Percentiles rank a stretch among this genome's conserved stretches.
Conservation (phyloP, 164 flowering plant genomes). For the Saururus chinensis region DNA sequence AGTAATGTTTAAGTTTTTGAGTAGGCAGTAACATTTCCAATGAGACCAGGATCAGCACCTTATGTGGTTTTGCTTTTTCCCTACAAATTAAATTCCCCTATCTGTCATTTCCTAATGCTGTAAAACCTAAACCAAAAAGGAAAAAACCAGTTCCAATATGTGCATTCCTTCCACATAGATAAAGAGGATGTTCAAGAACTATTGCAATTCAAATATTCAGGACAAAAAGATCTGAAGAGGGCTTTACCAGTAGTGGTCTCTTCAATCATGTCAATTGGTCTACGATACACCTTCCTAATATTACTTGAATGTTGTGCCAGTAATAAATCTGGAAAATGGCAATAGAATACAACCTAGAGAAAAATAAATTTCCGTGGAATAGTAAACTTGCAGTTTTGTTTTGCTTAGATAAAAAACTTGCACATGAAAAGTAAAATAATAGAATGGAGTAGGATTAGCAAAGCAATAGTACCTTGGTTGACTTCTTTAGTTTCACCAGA, state of each 20-base stretch:
- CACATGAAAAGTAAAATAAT: not conserved
- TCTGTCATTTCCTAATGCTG: too few relatives aligned
- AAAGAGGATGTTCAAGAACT: not conserved
- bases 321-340: too few relatives aligned
- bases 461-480: slow-evolving; percentile 79
- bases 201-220: too few relatives aligned
- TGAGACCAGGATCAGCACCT: too few relatives aligned
- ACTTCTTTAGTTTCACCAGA: slow-evolving; percentile 48
- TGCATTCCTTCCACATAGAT: too few relatives aligned
- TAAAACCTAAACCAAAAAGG: too few relatives aligned
- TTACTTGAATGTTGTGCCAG: slow-evolving; percentile 70
- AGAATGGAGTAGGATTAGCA: slow-evolving; percentile 31
- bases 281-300: slow-evolving; percentile 63
- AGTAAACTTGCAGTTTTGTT: not conserved
- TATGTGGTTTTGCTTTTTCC: too few relatives aligned
- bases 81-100: too few relatives aligned
- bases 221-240: not conserved
- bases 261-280: slow-evolving; percentile 71
- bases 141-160: too few relatives aligned
- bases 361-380: slow-evolving; percentile 1
- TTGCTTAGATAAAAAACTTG: too few relatives aligned
- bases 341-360: slow-evolving; percentile 74
- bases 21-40: too few relatives aligned
- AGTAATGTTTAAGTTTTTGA: too few relatives aligned
- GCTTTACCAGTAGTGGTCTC: slow-evolving; percentile 75